A percentile compares a stretch with the other conserved stretches of the same genome.
Conservation (phyloP, 257 asterid genomes). For the Plectranthus barbatus region DNA sequence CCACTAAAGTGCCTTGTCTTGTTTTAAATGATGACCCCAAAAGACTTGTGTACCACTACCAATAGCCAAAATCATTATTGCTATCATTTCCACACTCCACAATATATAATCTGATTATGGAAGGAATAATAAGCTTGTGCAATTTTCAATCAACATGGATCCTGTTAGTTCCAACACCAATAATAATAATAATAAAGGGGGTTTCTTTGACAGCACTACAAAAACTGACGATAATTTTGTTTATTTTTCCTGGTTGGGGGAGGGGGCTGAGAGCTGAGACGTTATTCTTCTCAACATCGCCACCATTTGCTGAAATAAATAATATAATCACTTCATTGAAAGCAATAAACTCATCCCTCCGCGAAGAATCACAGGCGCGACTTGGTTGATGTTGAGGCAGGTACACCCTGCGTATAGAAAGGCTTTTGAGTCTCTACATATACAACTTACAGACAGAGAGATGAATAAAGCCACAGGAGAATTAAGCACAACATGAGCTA, state of each 20-base stretch:
- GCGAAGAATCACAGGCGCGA: constrained; percentile 47
- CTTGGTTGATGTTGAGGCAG: constrained; percentile 43
- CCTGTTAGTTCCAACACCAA: not conserved
- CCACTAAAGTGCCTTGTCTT: no score
- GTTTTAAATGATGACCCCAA: no score
- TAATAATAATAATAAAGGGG: no score
- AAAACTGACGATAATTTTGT: not conserved
- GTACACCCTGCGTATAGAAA: constrained; percentile 66
- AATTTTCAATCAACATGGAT: not conserved
- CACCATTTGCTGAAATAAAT: not conserved
- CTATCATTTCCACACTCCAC: not conserved
- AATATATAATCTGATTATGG: not conserved
- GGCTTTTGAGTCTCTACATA: not conserved
- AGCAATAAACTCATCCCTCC: not conserved
- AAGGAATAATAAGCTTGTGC: not conserved
- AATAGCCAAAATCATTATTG: not conserved
- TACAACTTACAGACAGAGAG: no score
- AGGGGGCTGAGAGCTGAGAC: not conserved
- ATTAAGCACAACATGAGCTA: not conserved
- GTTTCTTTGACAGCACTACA: not conserved
- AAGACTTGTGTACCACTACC: no score
- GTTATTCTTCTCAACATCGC: not conserved
- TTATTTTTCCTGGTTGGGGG: not conserved
- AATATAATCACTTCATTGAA: not conserved
- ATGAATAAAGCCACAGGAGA: not conserved